Base-by-base conservation (phyloP, 768 basidiomycete species). In the Kwoniella sp. region DNA sequence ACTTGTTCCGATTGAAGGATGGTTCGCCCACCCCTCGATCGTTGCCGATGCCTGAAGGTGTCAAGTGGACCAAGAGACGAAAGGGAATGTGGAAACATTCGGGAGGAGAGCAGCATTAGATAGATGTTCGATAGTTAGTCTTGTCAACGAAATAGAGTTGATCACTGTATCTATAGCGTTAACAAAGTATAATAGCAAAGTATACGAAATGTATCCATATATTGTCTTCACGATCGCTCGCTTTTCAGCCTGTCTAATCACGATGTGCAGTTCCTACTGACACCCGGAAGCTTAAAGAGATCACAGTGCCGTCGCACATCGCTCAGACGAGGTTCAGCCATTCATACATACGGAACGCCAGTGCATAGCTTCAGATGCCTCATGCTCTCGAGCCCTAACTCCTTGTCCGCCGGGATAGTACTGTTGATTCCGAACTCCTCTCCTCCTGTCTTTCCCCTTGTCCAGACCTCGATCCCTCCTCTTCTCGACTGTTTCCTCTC, bases 1-100 rank as follows among this genome's bases (percentile, higher is more conserved):
- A 64, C 40, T 29, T 70, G 0, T 67, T 44, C 53, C 49, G 24
- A 6, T 44, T 44, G 49, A 50, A 29, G 22, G 49, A 29, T 17
- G 24, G 49, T 19, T 24, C 40, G 10, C 8, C 40, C 17, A 15
- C 17, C 3, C 40, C 40, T 44, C 40, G 49, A 22, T 50, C 49
- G 2, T 8, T 24, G 7, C 8, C 21, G 49, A 50, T 29, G 8
- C 27, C 49, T 8, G 49, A 24, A 29, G 24, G 24, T 50, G 49
- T 29, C 49, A 50, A 24, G 19, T 25, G 24, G 49, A 50, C 49
- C 40, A 44, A 15, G 40, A 44, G 40, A 44, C 40, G 40, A 29
- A 50, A 17, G 27, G 49, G 22, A 8, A 24, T 25, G 49, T 29
- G 49, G 49, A 29, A 29, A 22, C 24, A 50, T 9, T 19, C n/a